Evolutionary conservation across 176 grass and related monocot genomes (phyloP).

Genomic region (Carex parvula): DNA sequence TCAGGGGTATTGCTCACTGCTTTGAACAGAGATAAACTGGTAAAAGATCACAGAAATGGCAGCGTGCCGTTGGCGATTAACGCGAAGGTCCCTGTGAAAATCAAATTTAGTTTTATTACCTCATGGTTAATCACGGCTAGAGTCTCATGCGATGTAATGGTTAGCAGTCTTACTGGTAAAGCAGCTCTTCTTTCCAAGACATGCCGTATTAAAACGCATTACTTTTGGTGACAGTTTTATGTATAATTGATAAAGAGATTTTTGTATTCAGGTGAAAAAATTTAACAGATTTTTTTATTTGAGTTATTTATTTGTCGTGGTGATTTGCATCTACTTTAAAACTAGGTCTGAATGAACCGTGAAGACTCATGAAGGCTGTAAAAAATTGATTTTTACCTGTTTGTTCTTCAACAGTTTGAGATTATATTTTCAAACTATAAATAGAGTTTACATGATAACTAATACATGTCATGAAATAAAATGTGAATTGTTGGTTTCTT

Average conservation of each 20-base stretch:
- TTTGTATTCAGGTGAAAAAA: neutral
- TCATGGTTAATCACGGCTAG: constrained; percentile 60
- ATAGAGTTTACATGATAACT: no score
- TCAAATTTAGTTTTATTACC: constrained; percentile 46
- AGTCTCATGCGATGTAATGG: constrained; percentile 53
- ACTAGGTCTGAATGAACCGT: neutral
- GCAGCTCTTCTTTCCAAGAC: constrained; percentile 32
- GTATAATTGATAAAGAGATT: neutral
- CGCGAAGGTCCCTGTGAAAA: constrained; percentile 32
- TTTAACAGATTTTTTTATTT: neutral
- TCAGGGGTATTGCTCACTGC: constrained; percentile 28
- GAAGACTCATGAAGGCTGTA: neutral
- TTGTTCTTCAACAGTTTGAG: no score
- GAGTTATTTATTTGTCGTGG: neutral
- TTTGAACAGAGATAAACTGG: neutral
- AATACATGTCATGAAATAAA: no score
- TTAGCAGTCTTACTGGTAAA: constrained; percentile 35
- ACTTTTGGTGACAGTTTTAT: constrained; percentile 4
- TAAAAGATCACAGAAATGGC: constrained; percentile 14
- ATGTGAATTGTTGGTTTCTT: no score
- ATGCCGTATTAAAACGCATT: constrained; percentile 20
- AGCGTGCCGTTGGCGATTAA: constrained; percentile 50
- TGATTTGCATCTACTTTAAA: neutral
- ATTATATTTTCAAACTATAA: no score
- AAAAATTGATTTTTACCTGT: neutral